Conservation (phyloP, 2,329 filamentous ascomycete species). For the Pseudophaeomoniella oleicola region DNA sequence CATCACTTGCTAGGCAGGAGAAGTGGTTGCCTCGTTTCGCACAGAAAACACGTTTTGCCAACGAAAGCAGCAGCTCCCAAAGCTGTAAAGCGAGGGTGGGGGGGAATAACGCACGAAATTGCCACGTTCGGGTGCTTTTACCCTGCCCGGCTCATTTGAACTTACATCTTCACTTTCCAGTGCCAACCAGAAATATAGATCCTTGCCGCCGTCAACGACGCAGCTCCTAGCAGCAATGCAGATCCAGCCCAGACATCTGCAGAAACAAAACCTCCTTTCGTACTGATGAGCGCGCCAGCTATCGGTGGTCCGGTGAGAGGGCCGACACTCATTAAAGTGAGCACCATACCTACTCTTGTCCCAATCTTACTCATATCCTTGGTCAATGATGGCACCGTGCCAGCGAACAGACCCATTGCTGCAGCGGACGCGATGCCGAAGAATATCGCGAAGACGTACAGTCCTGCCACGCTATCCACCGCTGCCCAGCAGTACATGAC, state of each 20-base stretch:
- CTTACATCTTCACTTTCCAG: too few species aligned
- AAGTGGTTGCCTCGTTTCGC: too few species aligned
- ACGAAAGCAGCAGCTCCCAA: too few species aligned
- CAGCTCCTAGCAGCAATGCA: conserved; percentile 2
- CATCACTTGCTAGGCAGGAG: too few species aligned
- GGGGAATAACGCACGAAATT: too few species aligned
- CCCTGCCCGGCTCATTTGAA: too few species aligned
- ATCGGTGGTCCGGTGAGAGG: conserved; percentile 7
- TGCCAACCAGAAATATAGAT: too few species aligned
- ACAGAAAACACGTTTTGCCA: too few species aligned
- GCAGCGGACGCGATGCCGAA: conserved; percentile 20
- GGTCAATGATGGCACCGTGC: conserved; percentile 4
- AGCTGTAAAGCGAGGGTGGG: too few species aligned
- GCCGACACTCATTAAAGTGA: conserved; percentile 7
- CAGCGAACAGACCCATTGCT: conserved; percentile 6
- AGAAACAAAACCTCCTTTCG: conserved; percentile 4
- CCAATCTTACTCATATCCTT: conserved; percentile 5
- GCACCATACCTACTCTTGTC: conserved; percentile 7
- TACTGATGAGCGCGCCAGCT: conserved; percentile 6
- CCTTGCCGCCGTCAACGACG: conserved; percentile 2
- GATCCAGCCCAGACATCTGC: conserved; percentile 6
- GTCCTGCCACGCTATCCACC: conserved; percentile 22
- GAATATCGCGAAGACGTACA: conserved; percentile 29
- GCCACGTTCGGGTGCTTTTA: too few species aligned
- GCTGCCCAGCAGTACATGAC: conserved; percentile 43